A percentile compares a stretch with the other conserved stretches of the same genome.
These are phyloP conservation scores for Phytophthora megakarya DNA, from an alignment of 352 stramenopile species.

Conservation along the genomic window DNA sequence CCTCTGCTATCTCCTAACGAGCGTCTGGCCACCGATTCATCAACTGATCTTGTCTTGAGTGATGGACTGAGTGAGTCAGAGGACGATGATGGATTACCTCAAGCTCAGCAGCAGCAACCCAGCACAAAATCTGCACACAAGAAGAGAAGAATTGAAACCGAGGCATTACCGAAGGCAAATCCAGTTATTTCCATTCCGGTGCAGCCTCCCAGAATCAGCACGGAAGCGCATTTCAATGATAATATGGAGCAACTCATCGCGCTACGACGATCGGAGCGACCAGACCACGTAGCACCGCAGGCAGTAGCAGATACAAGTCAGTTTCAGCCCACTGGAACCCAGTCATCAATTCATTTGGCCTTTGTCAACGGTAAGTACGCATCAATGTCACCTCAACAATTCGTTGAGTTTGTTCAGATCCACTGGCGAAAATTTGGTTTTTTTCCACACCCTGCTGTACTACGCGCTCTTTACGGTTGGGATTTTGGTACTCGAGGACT, in stretches of 20 bases:
- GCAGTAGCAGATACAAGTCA: no score
- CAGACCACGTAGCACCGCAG: no score
- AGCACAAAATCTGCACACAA: no score
- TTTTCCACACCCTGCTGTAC: constrained; percentile 26
- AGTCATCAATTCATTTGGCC: not conserved
- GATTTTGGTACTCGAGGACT: constrained; percentile 16
- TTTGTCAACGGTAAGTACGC: constrained; percentile 16
- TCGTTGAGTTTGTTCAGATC: constrained; percentile 18
- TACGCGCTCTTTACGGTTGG: constrained; percentile 13
- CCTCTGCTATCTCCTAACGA: no score
- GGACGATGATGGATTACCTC: not conserved
- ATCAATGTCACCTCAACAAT: constrained; percentile 1
- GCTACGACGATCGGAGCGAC: not conserved
- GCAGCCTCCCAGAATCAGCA: no score
- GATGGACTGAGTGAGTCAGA: constrained; percentile 5
- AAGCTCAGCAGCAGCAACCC: not conserved
- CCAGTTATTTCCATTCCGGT: no score
- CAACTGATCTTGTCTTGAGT: not conserved
- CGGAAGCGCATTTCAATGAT: no score
- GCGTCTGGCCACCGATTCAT: not conserved
- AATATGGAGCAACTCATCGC: not conserved
- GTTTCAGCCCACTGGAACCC: not conserved
- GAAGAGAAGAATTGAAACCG: no score
- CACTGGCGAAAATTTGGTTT: constrained; percentile 20
- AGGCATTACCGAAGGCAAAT: no score